phyloP scores from a whole-genome alignment of 2,329 filamentous ascomycete species.

The Aspergillus puulaauensis region DNA sequence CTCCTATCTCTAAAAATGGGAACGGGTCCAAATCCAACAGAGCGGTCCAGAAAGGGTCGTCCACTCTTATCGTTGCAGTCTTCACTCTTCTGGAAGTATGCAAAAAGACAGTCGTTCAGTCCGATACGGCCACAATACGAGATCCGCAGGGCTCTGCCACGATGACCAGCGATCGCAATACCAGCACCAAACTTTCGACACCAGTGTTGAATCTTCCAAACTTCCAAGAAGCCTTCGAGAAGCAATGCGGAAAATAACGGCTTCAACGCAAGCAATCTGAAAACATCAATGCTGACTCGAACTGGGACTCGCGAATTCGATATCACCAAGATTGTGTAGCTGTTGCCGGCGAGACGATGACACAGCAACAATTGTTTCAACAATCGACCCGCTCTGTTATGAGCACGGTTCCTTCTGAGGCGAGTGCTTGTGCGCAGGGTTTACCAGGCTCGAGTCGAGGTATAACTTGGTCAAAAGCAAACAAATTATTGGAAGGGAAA shows the following conservation, averaged over 20 bases:
- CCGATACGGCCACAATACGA: conserved; percentile 14
- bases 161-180: conserved; percentile 7
- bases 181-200: conserved; percentile 2
- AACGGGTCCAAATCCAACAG: not conserved
- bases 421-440: conserved; percentile 7
- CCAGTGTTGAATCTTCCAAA: conserved; percentile 1
- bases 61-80: too few species aligned
- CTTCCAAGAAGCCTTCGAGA: conserved; percentile 16
- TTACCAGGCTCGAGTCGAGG: not conserved
- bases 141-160: conserved; percentile 15
- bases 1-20: not conserved
- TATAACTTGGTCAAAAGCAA: conserved; percentile 8
- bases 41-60: too few species aligned
- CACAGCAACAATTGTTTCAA: not conserved
- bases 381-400: conserved; percentile 15
- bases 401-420: conserved; percentile 17
- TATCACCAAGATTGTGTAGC: not conserved
- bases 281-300: not conserved
- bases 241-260: conserved; percentile 7
- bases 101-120: not conserved
- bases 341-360: not conserved
- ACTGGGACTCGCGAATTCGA: not conserved
- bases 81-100: not conserved
- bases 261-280: not conserved
- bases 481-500: not conserved